phyloP scores from a whole-genome alignment of 768 basidiomycete species.

The Gymnopilus dilepis region DNA sequence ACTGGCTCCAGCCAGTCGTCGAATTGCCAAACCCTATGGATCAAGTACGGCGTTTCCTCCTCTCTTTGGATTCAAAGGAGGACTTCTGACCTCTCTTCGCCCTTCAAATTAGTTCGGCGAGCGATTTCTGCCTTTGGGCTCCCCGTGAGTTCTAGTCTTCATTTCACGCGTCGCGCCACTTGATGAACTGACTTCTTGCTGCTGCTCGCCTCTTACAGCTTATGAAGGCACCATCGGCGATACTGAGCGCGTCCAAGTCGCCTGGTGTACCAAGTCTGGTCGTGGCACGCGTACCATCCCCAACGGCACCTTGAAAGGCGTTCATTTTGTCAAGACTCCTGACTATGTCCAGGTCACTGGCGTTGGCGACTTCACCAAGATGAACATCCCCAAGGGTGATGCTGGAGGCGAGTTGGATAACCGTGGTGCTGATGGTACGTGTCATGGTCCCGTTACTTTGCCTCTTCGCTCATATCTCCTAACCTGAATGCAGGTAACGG shows the following conservation, averaged over 20 bases:
- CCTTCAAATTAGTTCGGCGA: conserved; percentile 43
- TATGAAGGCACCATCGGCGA: conserved; percentile 62
- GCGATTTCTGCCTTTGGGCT: conserved; percentile 78
- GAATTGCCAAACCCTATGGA: conserved; percentile 71
- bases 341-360: conserved; percentile 70
- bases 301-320: conserved; percentile 64
- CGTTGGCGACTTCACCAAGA: conserved; percentile 68
- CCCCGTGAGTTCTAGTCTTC: conserved; percentile 43
- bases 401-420: conserved; percentile 76
- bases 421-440: conserved; percentile 62
- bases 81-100: neutral
- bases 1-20: conserved; percentile 59
- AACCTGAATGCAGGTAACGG: conserved; percentile 40
- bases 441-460: neutral
- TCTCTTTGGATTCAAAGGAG: conserved; percentile 1
- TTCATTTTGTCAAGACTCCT: conserved; percentile 70
- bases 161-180: neutral
- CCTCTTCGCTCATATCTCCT: neutral
- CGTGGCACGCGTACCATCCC: conserved; percentile 79
- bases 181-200: neutral
- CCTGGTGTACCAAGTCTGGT: conserved; percentile 78
- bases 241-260: conserved; percentile 70
- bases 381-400: conserved; percentile 64
- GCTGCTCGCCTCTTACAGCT: conserved; percentile 23
- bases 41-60: conserved; percentile 54